phyloP scores from a whole-genome alignment of 2,329 filamentous ascomycete genomes.

The Cladosporium sp. region DNA sequence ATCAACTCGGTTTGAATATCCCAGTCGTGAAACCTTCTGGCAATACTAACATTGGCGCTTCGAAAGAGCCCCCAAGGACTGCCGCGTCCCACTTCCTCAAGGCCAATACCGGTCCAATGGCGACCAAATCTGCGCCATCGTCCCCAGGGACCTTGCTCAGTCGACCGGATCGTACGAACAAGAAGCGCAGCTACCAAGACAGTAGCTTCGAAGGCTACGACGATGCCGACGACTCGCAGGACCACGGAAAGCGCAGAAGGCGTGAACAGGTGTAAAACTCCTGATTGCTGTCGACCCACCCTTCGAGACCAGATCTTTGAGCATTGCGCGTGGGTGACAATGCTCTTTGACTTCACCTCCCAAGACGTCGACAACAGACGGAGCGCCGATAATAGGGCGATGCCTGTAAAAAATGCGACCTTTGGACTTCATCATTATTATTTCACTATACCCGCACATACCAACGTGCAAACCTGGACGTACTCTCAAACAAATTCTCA shows the following conservation, averaged over 20 bases:
- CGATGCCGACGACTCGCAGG: constrained; percentile 64
- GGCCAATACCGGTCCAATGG: constrained; percentile 13
- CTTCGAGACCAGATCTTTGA: too few relatives aligned
- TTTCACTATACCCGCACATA: constrained; percentile 7
- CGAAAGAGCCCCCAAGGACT: constrained; percentile 14
- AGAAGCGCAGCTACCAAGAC: constrained; percentile 74
- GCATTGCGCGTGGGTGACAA: too few relatives aligned
- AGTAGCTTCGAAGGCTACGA: constrained; percentile 66
- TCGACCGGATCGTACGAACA: constrained; percentile 61
- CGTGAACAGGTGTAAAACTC: constrained; percentile 5
- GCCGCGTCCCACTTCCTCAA: constrained; percentile 1
- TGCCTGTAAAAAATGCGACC: not conserved
- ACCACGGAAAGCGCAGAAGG: constrained; percentile 26
- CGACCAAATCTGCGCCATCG: constrained; percentile 31
- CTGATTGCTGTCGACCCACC: not conserved
- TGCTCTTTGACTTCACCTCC: too few relatives aligned
- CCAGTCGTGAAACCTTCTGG: constrained; percentile 19
- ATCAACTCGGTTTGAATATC: constrained; percentile 44
- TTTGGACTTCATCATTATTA: constrained; percentile 1
- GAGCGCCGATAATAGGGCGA: not conserved
- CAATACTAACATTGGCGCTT: not conserved
- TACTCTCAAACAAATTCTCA: constrained; percentile 5
- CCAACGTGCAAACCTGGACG: constrained; percentile 3
- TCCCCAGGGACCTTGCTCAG: constrained; percentile 42
- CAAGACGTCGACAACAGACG: not conserved